Percentiles rank a stretch among this genome's conserved stretches.
These are phyloP conservation scores for Lepidopterella palustris DNA, from an alignment of 495 filamentous ascomycete genomes.

Conservation along the genomic window DNA sequence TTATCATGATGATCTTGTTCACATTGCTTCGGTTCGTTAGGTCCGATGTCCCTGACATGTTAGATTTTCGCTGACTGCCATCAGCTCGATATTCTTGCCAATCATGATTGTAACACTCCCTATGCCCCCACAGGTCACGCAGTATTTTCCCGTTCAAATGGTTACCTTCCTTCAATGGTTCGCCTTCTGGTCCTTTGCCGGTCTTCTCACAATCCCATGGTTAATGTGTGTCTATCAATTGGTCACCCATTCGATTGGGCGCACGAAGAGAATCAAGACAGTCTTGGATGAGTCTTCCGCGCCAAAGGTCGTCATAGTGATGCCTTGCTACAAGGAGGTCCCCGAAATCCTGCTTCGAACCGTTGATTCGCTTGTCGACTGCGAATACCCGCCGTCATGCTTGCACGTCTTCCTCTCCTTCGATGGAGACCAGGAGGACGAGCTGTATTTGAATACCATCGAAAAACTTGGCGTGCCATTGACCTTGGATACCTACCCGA, in stretches of 20 bases:
- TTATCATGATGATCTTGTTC: slow-evolving; percentile 69
- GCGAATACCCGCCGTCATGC: slow-evolving; percentile 89
- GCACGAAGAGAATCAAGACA: slow-evolving; percentile 72
- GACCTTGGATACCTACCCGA: slow-evolving; percentile 69
- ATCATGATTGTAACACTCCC: slow-evolving; percentile 94
- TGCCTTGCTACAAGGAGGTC: slow-evolving; percentile 95
- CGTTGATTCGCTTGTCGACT: slow-evolving; percentile 86
- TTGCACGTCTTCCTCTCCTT: slow-evolving; percentile 97
- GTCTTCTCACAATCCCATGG: slow-evolving; percentile 81
- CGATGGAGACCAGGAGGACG: slow-evolving; percentile 82
- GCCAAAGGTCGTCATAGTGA: slow-evolving; percentile 93
- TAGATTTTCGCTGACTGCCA: neutral
- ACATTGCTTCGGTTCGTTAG: slow-evolving; percentile 60
- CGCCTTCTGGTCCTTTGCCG: slow-evolving; percentile 90
- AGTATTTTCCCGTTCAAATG: slow-evolving; percentile 61
- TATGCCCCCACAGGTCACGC: slow-evolving; percentile 62
- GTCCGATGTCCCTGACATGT: neutral
- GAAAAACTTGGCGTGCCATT: slow-evolving; percentile 81
- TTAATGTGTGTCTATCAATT: slow-evolving; percentile 87
- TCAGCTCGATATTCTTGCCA: slow-evolving; percentile 77
- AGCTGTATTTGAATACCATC: slow-evolving; percentile 83
- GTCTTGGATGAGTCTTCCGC: slow-evolving; percentile 78
- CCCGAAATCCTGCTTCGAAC: slow-evolving; percentile 81
- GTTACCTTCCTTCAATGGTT: slow-evolving; percentile 83
- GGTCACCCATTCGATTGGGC: slow-evolving; percentile 76